Base-by-base conservation (phyloP, 176 grass and related monocot species). In the Avena eriantha region DNA sequence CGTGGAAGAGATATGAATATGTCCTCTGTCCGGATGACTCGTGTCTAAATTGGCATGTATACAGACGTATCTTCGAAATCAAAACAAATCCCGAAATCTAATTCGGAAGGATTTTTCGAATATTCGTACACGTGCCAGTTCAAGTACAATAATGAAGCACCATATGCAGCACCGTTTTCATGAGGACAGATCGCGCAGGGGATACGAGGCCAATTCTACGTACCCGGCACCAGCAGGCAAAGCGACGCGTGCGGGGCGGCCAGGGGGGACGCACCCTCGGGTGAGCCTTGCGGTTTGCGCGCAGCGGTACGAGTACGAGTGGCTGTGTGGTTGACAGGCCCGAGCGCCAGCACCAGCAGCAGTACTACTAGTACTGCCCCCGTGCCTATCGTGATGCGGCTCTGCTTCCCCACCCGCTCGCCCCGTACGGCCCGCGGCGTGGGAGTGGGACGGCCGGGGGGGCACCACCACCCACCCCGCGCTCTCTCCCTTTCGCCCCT, bases 391-490 rank as follows among this genome's bases (percentile, higher is more conserved):
- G 74, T 48, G 12, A 21, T 29, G 22, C 65, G 45, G 68, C 68
- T 22, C 34, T 8, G 24, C 61, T 51, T 47, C 21, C 48, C 64
- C 50, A 31, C 79, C 29, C 17, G 10, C 51, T 24, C 47, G 39
- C 29, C 89, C 16, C 70, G 80, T 85, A 80, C 77, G 85, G 51
- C 51, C 43, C 35, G 59, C 77, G 75, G 81, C 70, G 88, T 93
- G 85, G 82, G 39, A 41, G 88, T 93, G 85, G 82, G 80, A 69
- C 80, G 80, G 83, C 86, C 45, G 24, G n/a, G 22, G 39, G 39
- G 39, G 29, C 50, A 46, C 74, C 69, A 77, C 67, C 29, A 85
- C 67, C n/a, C 50, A 19, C 75, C 61, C 54, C 61, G 5, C 31
- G 7, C 10, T 41, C 64, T 17, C 69, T 18, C 55, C 36, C n/a